Evolutionary conservation across 371 early-diverging fungal species (phyloP).

Genomic region (Blakeslea trispora): DNA sequence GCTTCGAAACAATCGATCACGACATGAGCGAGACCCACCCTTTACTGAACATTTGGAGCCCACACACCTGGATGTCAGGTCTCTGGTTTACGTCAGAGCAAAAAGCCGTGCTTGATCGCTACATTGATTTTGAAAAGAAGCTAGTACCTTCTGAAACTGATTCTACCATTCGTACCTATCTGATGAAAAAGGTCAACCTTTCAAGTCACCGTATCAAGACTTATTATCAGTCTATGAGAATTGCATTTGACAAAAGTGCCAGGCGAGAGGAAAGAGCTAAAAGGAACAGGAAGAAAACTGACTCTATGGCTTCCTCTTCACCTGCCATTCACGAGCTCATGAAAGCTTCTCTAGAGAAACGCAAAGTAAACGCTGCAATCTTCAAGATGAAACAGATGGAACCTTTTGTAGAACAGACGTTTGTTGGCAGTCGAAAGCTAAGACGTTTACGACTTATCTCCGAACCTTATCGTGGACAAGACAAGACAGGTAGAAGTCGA

Average conservation of each 20-base stretch:
- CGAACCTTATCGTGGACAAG: background rate
- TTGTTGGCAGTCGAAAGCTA: slow-evolving; percentile 20
- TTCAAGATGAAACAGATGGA: background rate
- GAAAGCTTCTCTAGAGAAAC: slow-evolving; percentile 15
- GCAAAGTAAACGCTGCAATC: slow-evolving; percentile 6
- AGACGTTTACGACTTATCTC: slow-evolving; percentile 5
- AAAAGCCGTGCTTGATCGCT: slow-evolving; percentile 11
- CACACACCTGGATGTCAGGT: slow-evolving; percentile 1
- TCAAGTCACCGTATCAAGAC: background rate
- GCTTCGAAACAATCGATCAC: background rate
- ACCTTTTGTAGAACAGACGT: slow-evolving; percentile 13
- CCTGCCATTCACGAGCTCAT: slow-evolving; percentile 12
- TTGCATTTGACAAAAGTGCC: slow-evolving; percentile 9
- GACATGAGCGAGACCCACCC: background rate
- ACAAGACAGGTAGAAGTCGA: background rate
- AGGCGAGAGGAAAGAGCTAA: background rate
- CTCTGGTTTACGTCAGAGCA: background rate
- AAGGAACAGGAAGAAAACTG: background rate
- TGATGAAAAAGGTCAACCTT: slow-evolving; percentile 5
- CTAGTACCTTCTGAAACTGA: slow-evolving; percentile 14
- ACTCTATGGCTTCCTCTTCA: background rate
- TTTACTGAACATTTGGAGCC: slow-evolving; percentile 4
- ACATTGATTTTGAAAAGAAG: slow-evolving; percentile 8
- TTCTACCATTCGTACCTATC: slow-evolving; percentile 2
- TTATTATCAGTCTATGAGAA: slow-evolving; percentile 10